Evolutionary conservation across 1,139 yeast species (phyloP), one percentile per base, ranked within the genome.

Genomic region (Saccharomyces hybrid): DNA sequence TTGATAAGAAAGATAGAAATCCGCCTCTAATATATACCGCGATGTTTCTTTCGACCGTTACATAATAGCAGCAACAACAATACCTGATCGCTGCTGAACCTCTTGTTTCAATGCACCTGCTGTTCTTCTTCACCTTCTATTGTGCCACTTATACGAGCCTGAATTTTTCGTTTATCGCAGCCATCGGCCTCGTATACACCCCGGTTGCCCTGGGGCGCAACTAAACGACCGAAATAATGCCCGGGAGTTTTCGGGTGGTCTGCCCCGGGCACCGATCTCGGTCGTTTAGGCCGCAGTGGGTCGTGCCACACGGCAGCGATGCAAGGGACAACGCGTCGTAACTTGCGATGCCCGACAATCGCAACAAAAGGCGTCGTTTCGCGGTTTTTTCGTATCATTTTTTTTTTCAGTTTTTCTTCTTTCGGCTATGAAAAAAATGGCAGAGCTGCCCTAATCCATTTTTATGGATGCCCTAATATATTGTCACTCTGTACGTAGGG

Each of bases 261-360:
- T 38, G 25, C 44, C 44, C 44, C 44, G 44, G 44, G 25, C 44
- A 4, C 25, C n/a, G n/a, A 19, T 38, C 13, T 5, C 25, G n/a
- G 44, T 38, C 44, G 44, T 38, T 3, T 38, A 38, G 26, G 2
- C 9, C 44, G 6, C 44, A 8, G 7, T 13, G 13, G n/a, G 25
- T 19, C 44, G 44, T 19, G 44, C 25, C 44, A 19, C 44, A 38
- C 44, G 44, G n/a, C 11, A 11, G 11, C 44, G 25, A 38, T 38
- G 44, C 44, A 38, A 38, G 44, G 44, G 44, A 38, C 44, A 19
- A 19, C 44, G 44, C 44, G 44, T 38, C 44, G 44, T 38, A 38
- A 38, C 44, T 38, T 38, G n/a, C 44, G 44, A 38, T 38, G 44
- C 23, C 44, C 44, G 44, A 16, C 25, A 38, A 38, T 38, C 44